A percentile compares a stretch with the other conserved stretches of the same genome.
Evolutionary conservation across 2,329 filamentous ascomycete species (phyloP).

Genomic region (Huntiella moniliformis): DNA sequence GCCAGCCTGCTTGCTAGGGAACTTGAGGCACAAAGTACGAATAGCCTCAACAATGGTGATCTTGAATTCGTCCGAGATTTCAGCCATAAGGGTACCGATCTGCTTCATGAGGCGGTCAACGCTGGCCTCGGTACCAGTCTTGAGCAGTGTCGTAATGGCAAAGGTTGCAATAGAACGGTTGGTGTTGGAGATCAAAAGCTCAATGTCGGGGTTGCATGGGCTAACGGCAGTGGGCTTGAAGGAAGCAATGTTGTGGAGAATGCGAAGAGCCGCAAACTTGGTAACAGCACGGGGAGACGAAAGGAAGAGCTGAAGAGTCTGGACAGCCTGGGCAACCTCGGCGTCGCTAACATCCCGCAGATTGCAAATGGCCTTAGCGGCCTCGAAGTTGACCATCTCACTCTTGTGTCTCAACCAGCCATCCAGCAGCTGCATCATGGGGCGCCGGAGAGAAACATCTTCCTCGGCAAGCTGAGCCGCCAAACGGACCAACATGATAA

Average conservation of each 20-base stretch:
- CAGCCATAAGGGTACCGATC: conserved; percentile 94
- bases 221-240: conserved; percentile 91
- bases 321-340: conserved; percentile 80
- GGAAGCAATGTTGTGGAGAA: conserved; percentile 86
- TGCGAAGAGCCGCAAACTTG: conserved; percentile 92
- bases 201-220: conserved; percentile 91
- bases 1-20: conserved; percentile 91
- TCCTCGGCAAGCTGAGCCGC: conserved; percentile 90
- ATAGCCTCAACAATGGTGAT: conserved; percentile 99
- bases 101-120: conserved; percentile 98
- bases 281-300: conserved; percentile 89
- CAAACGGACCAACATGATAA: conserved; percentile 78
- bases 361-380: conserved; percentile 92
- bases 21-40: conserved; percentile 88
- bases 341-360: conserved; percentile 83
- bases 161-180: conserved; percentile 97
- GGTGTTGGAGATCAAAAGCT: conserved; percentile 86
- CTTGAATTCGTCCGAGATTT: conserved; percentile 99
- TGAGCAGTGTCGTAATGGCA: conserved; percentile 91
- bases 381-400: conserved; percentile 99
- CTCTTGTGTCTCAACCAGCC: conserved; percentile 96
- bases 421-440: conserved; percentile 93
- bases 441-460: conserved; percentile 69
- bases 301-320: conserved; percentile 89
- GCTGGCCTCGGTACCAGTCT: conserved; percentile 94